Evolutionary conservation across 495 filamentous ascomycete species (phyloP).

Genomic region (Daldinia loculata): DNA sequence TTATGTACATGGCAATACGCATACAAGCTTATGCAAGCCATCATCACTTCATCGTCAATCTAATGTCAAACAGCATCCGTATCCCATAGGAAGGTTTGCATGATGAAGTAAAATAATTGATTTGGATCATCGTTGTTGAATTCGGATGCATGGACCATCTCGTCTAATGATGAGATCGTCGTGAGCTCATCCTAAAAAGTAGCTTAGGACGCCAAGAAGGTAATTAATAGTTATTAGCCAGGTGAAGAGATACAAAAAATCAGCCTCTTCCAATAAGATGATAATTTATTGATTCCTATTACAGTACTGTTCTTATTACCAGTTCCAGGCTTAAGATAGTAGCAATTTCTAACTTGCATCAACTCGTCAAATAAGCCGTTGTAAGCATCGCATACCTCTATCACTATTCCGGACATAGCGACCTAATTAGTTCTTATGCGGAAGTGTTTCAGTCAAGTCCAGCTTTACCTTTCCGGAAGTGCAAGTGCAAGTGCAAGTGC

Average conservation of each 20-base stretch:
- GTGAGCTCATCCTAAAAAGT: conserved; percentile 36
- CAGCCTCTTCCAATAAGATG: conserved; percentile 8
- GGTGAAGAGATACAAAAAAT: conserved; percentile 9
- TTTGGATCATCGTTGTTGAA: conserved; percentile 41
- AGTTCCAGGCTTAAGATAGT: too few relatives aligned
- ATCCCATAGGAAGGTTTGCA: conserved; percentile 5
- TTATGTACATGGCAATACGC: conserved; percentile 4
- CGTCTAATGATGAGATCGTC: conserved; percentile 41
- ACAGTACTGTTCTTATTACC: too few relatives aligned
- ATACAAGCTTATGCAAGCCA: conserved; percentile 9
- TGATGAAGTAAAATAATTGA: conserved; percentile 25
- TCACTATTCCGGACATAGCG: not conserved
- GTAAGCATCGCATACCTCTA: not conserved
- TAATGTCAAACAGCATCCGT: not conserved
- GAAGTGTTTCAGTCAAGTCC: conserved; percentile 6
- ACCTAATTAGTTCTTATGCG: not conserved
- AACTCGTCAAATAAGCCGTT: not conserved
- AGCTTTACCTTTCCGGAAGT: conserved; percentile 4
- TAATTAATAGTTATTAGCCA: conserved; percentile 26
- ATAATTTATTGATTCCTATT: not conserved
- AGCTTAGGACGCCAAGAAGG: conserved; percentile 37
- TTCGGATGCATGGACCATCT: conserved; percentile 21
- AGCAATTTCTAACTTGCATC: not conserved
- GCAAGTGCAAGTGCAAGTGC: conserved; percentile 1
- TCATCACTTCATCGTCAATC: conserved; percentile 28